phyloP scores from a whole-genome alignment of 441 rosid genomes.

The Francoa sonchifolia region DNA sequence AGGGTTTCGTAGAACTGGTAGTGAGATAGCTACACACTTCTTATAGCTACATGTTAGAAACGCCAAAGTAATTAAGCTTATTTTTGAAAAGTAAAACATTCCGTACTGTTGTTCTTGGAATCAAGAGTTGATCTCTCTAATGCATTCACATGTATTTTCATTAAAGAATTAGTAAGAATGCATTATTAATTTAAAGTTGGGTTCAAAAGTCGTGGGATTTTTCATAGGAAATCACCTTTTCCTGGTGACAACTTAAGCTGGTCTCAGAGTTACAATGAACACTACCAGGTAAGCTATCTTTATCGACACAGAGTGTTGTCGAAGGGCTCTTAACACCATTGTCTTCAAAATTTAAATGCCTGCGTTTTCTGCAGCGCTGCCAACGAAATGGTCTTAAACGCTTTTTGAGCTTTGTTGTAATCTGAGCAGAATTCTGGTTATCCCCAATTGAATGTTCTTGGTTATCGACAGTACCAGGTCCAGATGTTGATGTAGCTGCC shows the following conservation, averaged over 20 bases:
- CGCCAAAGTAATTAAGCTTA: too few species aligned
- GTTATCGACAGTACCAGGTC: constrained; percentile 3
- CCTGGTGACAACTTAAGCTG: constrained; percentile 6
- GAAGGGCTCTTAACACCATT: constrained; percentile 6
- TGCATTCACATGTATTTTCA: not conserved
- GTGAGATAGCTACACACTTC: too few species aligned
- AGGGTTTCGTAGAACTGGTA: too few species aligned
- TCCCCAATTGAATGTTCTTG: constrained; percentile 7
- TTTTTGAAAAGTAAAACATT: too few species aligned
- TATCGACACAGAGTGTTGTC: constrained; percentile 7
- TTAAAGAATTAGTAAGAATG: not conserved
- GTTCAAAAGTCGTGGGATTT: not conserved
- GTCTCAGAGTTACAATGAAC: constrained; percentile 10
- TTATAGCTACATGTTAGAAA: too few species aligned
- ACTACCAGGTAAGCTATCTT: constrained; percentile 12
- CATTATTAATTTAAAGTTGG: not conserved
- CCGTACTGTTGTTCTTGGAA: too few species aligned
- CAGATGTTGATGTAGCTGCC: constrained; percentile 9
- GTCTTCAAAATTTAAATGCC: constrained; percentile 16
- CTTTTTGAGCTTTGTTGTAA: constrained; percentile 19
- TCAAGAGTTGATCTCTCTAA: too few species aligned
- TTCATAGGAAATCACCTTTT: constrained; percentile 16
- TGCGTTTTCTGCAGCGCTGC: constrained; percentile 30
- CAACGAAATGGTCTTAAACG: constrained; percentile 35
- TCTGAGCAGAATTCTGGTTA: constrained; percentile 9